A percentile compares a stretch with the other conserved stretches of the same genome.
Evolutionary conservation across 106 monocot species (phyloP).

Genomic region (Dendrobium officinale): DNA sequence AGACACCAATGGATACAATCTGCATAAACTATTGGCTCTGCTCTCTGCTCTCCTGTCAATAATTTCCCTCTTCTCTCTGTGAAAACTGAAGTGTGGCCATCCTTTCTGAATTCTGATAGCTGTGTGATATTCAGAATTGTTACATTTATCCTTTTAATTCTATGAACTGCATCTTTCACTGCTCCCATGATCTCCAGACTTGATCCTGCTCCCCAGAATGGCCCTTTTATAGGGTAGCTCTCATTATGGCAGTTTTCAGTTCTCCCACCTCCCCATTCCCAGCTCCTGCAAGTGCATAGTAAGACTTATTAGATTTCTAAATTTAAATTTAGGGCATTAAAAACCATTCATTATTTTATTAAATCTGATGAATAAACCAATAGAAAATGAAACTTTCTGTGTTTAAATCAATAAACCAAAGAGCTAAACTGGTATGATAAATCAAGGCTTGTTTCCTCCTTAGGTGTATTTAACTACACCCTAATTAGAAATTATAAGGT

Average conservation of each 20-base stretch:
- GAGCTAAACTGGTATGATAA: no score
- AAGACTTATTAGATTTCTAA: no score
- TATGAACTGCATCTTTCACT: conserved; percentile 9
- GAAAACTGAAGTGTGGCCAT: conserved; percentile 34
- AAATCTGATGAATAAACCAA: no score
- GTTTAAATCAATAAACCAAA: no score
- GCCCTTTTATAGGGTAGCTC: conserved; percentile 13
- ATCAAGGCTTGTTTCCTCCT: no score
- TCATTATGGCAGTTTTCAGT: conserved; percentile 31
- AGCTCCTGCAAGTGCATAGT: conserved; percentile 13
- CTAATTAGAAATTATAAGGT: no score
- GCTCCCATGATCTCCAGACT: conserved; percentile 19
- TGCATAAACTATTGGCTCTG: conserved; percentile 16
- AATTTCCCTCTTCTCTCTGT: conserved; percentile 32
- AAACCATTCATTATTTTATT: no score
- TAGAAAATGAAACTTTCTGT: no score
- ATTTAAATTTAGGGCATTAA: no score
- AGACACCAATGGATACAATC: conserved; percentile 52
- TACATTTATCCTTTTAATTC: conserved; percentile 21
- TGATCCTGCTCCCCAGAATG: conserved; percentile 24
- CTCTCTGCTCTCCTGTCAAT: conserved; percentile 22
- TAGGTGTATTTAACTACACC: no score
- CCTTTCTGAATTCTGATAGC: conserved; percentile 28
- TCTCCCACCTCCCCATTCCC: conserved; percentile 29
- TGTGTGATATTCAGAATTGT: conserved; percentile 38